These are phyloP conservation scores for Diaporthe sp. DNA, from an alignment of 2,329 filamentous ascomycete species.

Conservation along the genomic window DNA sequence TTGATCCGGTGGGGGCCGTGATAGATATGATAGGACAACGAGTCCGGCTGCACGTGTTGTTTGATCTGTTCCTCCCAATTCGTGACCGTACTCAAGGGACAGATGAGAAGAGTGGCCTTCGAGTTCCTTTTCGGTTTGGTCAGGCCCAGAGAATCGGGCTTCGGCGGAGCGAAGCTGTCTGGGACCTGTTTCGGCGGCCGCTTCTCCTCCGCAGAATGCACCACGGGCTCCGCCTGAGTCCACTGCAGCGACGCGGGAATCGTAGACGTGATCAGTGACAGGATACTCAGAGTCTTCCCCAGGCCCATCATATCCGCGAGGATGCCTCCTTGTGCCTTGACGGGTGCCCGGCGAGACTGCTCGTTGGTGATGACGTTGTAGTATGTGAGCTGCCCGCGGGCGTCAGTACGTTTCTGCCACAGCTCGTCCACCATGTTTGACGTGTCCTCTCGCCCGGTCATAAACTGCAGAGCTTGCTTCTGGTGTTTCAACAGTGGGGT, in stretches of 20 bases:
- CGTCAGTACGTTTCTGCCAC: constrained; percentile 72
- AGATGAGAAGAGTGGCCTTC: constrained; percentile 85
- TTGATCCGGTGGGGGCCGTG: constrained; percentile 83
- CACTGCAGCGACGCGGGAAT: constrained; percentile 72
- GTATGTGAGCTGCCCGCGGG: constrained; percentile 70
- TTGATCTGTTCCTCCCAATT: constrained; percentile 97
- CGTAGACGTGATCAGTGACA: constrained; percentile 79
- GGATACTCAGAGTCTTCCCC: constrained; percentile 87
- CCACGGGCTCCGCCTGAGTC: constrained; percentile 62
- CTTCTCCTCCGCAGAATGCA: constrained; percentile 51
- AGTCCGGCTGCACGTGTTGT: constrained; percentile 75
- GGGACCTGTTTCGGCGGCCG: constrained; percentile 45
- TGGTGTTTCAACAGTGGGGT: constrained; percentile 85
- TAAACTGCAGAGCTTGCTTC: constrained; percentile 89
- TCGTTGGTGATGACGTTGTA: constrained; percentile 88
- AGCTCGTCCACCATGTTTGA: constrained; percentile 73
- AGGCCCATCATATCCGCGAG: constrained; percentile 90
- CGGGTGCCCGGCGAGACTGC: constrained; percentile 67
- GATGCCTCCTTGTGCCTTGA: constrained; percentile 77
- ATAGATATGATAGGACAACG: constrained; percentile 82
- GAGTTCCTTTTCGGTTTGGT: constrained; percentile 72
- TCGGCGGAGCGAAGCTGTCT: constrained; percentile 50
- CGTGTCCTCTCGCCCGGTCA: constrained; percentile 80
- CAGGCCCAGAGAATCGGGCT: constrained; percentile 56
- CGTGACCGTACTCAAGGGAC: constrained; percentile 87